These are phyloP conservation scores for Trichomonas vaginalis DNA, from an alignment of 208 protist species.

Conservation along the genomic window DNA sequence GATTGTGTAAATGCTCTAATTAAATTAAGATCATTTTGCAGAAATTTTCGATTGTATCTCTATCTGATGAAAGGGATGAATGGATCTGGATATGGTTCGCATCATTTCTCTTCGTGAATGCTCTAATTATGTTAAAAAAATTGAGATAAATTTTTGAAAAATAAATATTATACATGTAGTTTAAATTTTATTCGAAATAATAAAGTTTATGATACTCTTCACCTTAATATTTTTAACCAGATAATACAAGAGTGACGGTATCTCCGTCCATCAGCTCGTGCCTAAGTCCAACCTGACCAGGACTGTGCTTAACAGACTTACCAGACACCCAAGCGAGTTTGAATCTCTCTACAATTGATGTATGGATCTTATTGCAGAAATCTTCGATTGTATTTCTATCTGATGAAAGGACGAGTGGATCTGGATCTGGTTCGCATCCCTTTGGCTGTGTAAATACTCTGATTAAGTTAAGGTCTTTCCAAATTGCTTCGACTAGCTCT, in stretches of 20 bases:
- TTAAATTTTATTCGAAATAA: no score
- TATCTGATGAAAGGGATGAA: no score
- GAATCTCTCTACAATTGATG: neutral
- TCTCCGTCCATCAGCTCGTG: slow-evolving; percentile 18
- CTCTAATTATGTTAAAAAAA: no score
- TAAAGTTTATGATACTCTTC: no score
- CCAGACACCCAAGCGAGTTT: neutral
- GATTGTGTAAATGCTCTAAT: no score
- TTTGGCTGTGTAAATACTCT: slow-evolving; percentile 6
- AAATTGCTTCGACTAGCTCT: neutral
- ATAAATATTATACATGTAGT: no score
- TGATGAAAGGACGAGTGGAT: neutral
- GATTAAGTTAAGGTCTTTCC: slow-evolving; percentile 2
- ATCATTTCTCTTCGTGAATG: no score
- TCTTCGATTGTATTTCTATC: neutral
- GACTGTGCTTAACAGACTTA: slow-evolving; percentile 3
- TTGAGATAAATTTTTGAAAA: no score
- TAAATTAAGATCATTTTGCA: slow-evolving; percentile 17
- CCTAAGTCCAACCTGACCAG: neutral
- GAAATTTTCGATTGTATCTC: no score
- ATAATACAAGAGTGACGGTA: neutral
- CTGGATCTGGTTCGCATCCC: neutral
- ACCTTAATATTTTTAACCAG: neutral
- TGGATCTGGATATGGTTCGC: no score
- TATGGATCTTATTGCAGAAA: slow-evolving; percentile 19